These are phyloP conservation scores for Cystobasidiopsis lactophilus DNA, from an alignment of 768 basidiomycete species.

Conservation along the genomic window DNA sequence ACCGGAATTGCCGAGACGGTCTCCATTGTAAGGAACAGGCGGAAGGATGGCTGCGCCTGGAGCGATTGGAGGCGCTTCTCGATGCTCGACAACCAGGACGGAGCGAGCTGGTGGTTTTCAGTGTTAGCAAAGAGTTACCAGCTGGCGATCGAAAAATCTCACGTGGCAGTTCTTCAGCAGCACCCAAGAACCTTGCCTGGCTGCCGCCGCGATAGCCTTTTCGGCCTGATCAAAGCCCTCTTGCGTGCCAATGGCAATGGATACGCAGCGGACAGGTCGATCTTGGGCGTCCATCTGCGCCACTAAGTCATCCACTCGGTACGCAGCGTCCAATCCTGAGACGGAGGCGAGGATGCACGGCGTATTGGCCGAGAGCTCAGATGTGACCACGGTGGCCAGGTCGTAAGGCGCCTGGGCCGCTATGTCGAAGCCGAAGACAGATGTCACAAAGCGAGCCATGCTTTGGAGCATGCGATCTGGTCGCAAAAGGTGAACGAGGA, in stretches of 20 bases:
- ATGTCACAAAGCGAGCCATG: slow-evolving; percentile 47
- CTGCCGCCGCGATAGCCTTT: slow-evolving; percentile 79
- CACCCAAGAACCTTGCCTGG: slow-evolving; percentile 86
- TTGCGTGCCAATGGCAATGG: slow-evolving; percentile 94
- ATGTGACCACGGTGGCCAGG: slow-evolving; percentile 48
- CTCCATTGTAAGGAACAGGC: slow-evolving; percentile 95
- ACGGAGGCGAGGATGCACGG: slow-evolving; percentile 82
- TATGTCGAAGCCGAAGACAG: slow-evolving; percentile 62
- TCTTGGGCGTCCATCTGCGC: slow-evolving; percentile 29
- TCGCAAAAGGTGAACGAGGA: slow-evolving; percentile 72
- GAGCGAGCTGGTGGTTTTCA: slow-evolving; percentile 46
- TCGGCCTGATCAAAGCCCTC: slow-evolving; percentile 94
- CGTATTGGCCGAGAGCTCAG: slow-evolving; percentile 57
- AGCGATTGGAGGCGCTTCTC: slow-evolving; percentile 92
- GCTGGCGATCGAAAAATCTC: not conserved
- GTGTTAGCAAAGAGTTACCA: not conserved
- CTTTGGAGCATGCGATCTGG: slow-evolving; percentile 79
- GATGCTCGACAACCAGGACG: slow-evolving; percentile 81
- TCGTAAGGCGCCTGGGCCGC: slow-evolving; percentile 50
- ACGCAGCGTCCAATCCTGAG: slow-evolving; percentile 94
- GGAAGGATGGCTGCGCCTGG: slow-evolving; percentile 71
- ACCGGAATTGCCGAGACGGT: slow-evolving; percentile 83
- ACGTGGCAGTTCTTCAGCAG: slow-evolving; percentile 67
- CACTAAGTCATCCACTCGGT: slow-evolving; percentile 71
- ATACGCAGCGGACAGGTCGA: slow-evolving; percentile 51